phyloP scores from a whole-genome alignment of 805 yeast species.

The Groenewaldozyma salmanticensis region DNA sequence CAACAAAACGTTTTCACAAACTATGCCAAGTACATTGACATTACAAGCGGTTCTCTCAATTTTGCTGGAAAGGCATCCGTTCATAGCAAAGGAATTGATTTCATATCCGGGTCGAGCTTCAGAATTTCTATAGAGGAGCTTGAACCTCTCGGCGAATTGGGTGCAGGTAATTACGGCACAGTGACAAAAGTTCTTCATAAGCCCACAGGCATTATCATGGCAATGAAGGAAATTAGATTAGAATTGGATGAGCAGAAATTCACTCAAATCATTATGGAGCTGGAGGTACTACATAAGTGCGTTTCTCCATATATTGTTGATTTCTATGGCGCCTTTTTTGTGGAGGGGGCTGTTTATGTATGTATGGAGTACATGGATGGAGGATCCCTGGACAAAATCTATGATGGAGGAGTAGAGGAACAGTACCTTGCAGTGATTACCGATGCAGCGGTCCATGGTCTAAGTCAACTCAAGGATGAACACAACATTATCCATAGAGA shows the following conservation, averaged over 20 bases:
- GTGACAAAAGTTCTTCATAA: conserved; percentile 88
- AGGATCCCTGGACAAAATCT: conserved; percentile 82
- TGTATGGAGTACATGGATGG: conserved; percentile 98
- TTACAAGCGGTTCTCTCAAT: conserved; percentile 83
- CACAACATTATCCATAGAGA: conserved; percentile 94
- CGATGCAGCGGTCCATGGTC: conserved; percentile 69
- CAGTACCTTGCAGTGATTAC: conserved; percentile 71
- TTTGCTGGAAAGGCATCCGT: conserved; percentile 90
- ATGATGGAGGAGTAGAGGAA: conserved; percentile 71
- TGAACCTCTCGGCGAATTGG: conserved; percentile 63
- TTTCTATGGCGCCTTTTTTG: conserved; percentile 94
- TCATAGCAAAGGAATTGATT: conserved; percentile 86
- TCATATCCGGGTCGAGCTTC: conserved; percentile 79
- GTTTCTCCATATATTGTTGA: conserved; percentile 86
- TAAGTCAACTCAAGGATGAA: conserved; percentile 73
- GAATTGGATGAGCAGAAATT: conserved; percentile 92
- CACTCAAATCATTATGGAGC: conserved; percentile 90
- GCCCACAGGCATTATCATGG: conserved; percentile 89
- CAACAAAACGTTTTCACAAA: conserved; percentile 1
- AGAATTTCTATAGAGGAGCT: conserved; percentile 79
- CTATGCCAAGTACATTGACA: conserved; percentile 81
- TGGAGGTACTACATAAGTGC: conserved; percentile 88
- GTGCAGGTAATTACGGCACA: conserved; percentile 94
- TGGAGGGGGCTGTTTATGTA: conserved; percentile 96
- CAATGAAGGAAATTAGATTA: conserved; percentile 91